These are phyloP conservation scores for Phytophthora crassamura DNA, from an alignment of 352 stramenopile genomes.

Conservation along the genomic window DNA sequence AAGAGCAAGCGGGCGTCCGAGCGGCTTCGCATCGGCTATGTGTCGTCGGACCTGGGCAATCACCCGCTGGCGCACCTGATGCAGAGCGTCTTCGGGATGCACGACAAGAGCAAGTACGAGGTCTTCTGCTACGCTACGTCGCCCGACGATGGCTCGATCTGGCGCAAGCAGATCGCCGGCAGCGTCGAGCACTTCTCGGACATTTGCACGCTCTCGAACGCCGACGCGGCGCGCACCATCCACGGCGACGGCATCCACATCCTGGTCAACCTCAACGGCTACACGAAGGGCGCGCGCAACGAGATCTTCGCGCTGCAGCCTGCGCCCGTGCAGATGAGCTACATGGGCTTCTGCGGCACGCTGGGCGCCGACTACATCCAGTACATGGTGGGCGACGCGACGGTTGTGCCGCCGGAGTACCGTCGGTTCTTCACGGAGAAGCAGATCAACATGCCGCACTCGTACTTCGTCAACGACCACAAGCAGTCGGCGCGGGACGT, in stretches of 20 bases:
- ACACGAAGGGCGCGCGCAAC: slow-evolving; percentile 92
- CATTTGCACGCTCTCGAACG: slow-evolving; percentile 68
- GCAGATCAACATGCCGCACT: slow-evolving; percentile 92
- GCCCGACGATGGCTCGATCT: slow-evolving; percentile 79
- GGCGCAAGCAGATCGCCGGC: slow-evolving; percentile 79
- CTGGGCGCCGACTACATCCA: slow-evolving; percentile 93
- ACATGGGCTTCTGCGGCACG: slow-evolving; percentile 93
- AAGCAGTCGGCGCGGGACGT: slow-evolving; percentile 86
- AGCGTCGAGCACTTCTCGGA: slow-evolving; percentile 92
- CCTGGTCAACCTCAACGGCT: slow-evolving; percentile 94
- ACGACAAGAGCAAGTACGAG: slow-evolving; percentile 89
- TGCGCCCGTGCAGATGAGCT: slow-evolving; percentile 89
- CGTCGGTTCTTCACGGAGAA: slow-evolving; percentile 89
- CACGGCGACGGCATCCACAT: slow-evolving; percentile 89
- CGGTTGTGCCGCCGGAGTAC: slow-evolving; percentile 72
- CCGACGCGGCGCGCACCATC: slow-evolving; percentile 84
- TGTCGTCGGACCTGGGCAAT: slow-evolving; percentile 93
- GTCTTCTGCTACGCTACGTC: slow-evolving; percentile 92
- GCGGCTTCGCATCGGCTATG: slow-evolving; percentile 88
- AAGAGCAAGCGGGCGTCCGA: slow-evolving; percentile 71
- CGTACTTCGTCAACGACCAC: slow-evolving; percentile 95
- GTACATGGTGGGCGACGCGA: slow-evolving; percentile 92
- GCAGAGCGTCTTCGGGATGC: slow-evolving; percentile 91
- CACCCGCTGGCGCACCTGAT: slow-evolving; percentile 93
- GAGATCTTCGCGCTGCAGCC: slow-evolving; percentile 94